Conservation (phyloP, 805 yeast genomes). For the Clavispora fructus region DNA sequence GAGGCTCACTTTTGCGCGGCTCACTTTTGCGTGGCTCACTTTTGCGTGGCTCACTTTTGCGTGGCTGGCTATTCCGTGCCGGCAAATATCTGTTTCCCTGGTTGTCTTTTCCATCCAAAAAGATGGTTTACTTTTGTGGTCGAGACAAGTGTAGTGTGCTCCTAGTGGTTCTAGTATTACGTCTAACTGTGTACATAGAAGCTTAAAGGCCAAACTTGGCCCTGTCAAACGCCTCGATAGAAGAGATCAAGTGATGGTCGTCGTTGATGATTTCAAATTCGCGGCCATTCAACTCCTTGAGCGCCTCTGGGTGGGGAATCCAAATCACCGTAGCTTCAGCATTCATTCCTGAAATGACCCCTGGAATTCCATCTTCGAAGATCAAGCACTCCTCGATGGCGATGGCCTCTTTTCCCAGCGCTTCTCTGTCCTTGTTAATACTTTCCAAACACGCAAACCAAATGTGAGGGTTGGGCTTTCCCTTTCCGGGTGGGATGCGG, state of each 20-base stretch:
- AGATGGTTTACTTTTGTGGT: too few species aligned
- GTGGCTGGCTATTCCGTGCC: too few species aligned
- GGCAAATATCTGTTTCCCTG: too few species aligned
- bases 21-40: background rate
- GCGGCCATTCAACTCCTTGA: conserved; percentile 46
- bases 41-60: too few species aligned
- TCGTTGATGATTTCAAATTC: conserved; percentile 42
- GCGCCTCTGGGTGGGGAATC: conserved; percentile 84
- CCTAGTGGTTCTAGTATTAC: too few species aligned
- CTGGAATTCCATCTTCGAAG: conserved; percentile 95
- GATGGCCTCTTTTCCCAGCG: conserved; percentile 42
- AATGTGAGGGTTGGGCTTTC: conserved; percentile 92
- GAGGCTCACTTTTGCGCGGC: too few species aligned
- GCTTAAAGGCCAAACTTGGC: conserved; percentile 13
- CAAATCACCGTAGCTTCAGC: conserved; percentile 87
- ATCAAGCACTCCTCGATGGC: conserved; percentile 75
- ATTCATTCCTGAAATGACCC: conserved; percentile 76
- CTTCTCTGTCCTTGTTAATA: conserved; percentile 51
- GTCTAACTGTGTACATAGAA: too few species aligned
- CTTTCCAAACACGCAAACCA: conserved; percentile 78
- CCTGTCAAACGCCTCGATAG: conserved; percentile 11
- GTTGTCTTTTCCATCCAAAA: too few species aligned
- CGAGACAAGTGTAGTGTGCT: background rate
- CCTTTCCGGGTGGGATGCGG: conserved; percentile 76
- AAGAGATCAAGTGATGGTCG: conserved; percentile 45